Evolutionary conservation across 208 protist species (phyloP).

Genomic region (Trypanosoma mega): DNA sequence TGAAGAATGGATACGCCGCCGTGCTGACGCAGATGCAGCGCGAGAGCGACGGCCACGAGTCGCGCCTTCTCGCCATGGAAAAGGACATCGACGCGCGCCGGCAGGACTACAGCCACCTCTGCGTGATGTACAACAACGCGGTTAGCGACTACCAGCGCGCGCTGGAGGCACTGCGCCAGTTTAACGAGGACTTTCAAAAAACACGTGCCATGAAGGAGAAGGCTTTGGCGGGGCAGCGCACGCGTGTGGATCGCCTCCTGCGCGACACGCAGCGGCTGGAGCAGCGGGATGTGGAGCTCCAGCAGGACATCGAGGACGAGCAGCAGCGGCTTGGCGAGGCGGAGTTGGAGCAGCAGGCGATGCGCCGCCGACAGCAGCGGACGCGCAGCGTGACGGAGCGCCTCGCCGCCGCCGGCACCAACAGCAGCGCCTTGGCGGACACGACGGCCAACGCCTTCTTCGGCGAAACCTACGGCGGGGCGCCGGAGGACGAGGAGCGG

Average conservation of each 20-base stretch:
- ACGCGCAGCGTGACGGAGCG: constrained; percentile 20
- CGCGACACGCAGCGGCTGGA: constrained; percentile 56
- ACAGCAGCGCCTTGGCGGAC: background rate
- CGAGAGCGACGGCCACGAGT: constrained; percentile 70
- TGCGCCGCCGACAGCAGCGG: constrained; percentile 29
- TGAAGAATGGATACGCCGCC: constrained; percentile 86
- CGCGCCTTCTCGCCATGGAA: constrained; percentile 59
- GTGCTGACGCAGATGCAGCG: constrained; percentile 70
- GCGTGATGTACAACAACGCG: constrained; percentile 82
- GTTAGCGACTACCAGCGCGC: constrained; percentile 52
- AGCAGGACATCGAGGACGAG: constrained; percentile 66
- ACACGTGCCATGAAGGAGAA: constrained; percentile 66
- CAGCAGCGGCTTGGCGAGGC: constrained; percentile 61
- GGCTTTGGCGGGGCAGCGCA: constrained; percentile 68
- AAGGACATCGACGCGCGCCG: constrained; percentile 73
- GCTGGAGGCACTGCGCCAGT: constrained; percentile 40
- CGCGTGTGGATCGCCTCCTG: constrained; percentile 49
- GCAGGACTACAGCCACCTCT: constrained; percentile 85
- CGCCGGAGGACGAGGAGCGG: constrained; percentile 68
- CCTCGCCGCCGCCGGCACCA: background rate
- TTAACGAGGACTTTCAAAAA: constrained; percentile 41
- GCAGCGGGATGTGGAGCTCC: constrained; percentile 34
- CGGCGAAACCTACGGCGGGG: background rate
- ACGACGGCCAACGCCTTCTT: background rate
- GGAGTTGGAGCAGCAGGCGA: constrained; percentile 38